Conservation (phyloP, 331 rosid genomes). For the Quercus lobata region DNA sequence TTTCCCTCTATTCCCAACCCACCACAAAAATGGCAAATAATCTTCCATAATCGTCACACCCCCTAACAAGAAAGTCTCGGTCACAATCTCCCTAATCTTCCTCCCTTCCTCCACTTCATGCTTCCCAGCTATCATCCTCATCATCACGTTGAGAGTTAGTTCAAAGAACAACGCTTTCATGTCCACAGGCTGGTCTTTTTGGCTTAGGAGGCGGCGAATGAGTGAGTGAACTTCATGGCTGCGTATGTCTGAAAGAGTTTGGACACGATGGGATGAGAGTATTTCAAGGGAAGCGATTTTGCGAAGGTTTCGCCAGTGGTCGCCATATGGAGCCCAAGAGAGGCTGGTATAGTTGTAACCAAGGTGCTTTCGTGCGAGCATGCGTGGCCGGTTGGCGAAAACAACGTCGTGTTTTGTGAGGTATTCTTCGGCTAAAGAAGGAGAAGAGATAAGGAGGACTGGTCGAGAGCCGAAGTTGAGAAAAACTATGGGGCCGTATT, state of each 20-base stretch:
- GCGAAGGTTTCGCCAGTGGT: conserved; percentile 18
- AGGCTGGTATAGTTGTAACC: conserved; percentile 17
- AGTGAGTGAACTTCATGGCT: not conserved
- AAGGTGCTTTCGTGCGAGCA: conserved; percentile 1
- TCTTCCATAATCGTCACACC: not conserved
- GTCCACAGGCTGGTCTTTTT: not conserved
- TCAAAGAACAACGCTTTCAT: not conserved
- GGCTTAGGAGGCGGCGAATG: not conserved
- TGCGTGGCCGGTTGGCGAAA: conserved; percentile 21
- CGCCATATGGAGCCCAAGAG: conserved; percentile 11
- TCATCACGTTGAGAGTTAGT: conserved; percentile 1
- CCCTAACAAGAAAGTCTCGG: not conserved
- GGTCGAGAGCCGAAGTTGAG: conserved; percentile 6
- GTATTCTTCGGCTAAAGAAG: not conserved
- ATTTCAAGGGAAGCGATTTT: conserved; percentile 6
- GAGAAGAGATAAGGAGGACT: conserved; percentile 15
- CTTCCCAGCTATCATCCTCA: conserved; percentile 19
- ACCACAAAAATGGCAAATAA: not conserved
- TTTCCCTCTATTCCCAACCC: conserved; percentile 2
- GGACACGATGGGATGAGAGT: conserved; percentile 9
- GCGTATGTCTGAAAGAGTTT: conserved; percentile 8
- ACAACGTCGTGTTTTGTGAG: not conserved
- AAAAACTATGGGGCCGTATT: conserved; percentile 9
- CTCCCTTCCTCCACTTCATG: not conserved
- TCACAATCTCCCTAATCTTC: conserved; percentile 2